These are phyloP conservation scores for Pseudopithomyces chartarum DNA, from an alignment of 2,329 filamentous ascomycete genomes.

Conservation along the genomic window DNA sequence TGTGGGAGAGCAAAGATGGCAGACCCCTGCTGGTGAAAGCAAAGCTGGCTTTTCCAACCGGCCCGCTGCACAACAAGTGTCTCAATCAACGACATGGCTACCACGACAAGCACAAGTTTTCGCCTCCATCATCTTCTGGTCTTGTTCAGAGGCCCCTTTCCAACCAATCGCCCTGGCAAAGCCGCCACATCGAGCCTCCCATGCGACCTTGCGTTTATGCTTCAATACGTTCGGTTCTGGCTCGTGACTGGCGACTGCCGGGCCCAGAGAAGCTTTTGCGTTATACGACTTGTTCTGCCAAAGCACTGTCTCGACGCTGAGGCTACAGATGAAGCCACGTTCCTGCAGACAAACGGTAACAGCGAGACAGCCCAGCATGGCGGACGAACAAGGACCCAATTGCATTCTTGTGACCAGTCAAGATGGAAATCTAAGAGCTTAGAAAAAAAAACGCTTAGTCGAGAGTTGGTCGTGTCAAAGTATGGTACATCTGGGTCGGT, in stretches of 20 bases:
- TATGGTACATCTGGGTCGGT: conserved; percentile 4
- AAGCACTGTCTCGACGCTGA: conserved; percentile 1
- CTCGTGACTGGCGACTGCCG: too few species aligned
- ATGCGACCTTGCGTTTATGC: too few species aligned
- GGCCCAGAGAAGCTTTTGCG: neutral
- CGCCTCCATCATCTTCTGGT: too few species aligned
- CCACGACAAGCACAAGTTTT: too few species aligned
- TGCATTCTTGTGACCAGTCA: conserved; percentile 1
- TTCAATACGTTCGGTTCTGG: too few species aligned
- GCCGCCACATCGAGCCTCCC: too few species aligned
- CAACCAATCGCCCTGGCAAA: too few species aligned
- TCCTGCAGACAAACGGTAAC: neutral
- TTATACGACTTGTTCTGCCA: neutral
- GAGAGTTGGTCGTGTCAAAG: neutral
- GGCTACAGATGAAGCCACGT: conserved; percentile 9
- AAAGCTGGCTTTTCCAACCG: neutral
- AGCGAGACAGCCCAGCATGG: neutral
- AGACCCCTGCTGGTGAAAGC: too few species aligned
- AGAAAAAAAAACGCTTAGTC: conserved; percentile 1
- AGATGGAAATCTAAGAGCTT: neutral
- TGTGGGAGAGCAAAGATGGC: neutral
- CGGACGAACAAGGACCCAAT: neutral
- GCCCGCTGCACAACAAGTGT: too few species aligned
- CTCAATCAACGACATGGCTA: too few species aligned
- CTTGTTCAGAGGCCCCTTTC: too few species aligned